Percentiles rank a stretch among this genome's conserved stretches.
These are phyloP conservation scores for Agaricus subrufescens DNA, from an alignment of 768 basidiomycete species.

Conservation along the genomic window DNA sequence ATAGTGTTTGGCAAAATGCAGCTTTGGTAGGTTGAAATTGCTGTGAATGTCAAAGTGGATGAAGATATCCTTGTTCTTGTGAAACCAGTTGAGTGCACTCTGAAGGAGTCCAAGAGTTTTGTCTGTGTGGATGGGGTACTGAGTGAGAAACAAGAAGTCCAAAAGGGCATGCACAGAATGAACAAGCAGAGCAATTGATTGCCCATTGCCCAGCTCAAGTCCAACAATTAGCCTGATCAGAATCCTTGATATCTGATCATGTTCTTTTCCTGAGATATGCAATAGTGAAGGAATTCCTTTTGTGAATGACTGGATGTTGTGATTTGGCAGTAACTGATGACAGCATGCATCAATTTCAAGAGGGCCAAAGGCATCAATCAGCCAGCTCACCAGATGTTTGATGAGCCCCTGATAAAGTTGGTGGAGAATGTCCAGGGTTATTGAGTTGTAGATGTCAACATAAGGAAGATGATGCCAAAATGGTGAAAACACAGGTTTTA, in stretches of 20 bases:
- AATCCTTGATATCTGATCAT: conserved; percentile 26
- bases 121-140: conserved; percentile 19
- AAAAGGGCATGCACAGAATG: conserved; percentile 21
- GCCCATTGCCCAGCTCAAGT: conserved; percentile 12
- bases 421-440: conserved; percentile 45
- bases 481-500: not conserved
- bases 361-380: too few relatives aligned
- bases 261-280: conserved; percentile 28
- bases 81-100: conserved; percentile 21
- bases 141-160: conserved; percentile 29
- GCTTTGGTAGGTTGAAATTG: conserved; percentile 33
- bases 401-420: conserved; percentile 19
- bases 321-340: conserved; percentile 26
- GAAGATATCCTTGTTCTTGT: conserved; percentile 25
- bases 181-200: not conserved
- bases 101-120: conserved; percentile 21
- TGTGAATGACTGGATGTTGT: conserved; percentile 26
- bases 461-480: not conserved
- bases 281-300: conserved; percentile 29
- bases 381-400: conserved; percentile 38
- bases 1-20: conserved; percentile 27
- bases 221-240: conserved; percentile 27
- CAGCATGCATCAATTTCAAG: conserved; percentile 31
- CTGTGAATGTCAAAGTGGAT: conserved; percentile 19
- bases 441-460: conserved; percentile 32